Conservation (phyloP, 129 eudicot genomes). For the Tagetes patula region DNA sequence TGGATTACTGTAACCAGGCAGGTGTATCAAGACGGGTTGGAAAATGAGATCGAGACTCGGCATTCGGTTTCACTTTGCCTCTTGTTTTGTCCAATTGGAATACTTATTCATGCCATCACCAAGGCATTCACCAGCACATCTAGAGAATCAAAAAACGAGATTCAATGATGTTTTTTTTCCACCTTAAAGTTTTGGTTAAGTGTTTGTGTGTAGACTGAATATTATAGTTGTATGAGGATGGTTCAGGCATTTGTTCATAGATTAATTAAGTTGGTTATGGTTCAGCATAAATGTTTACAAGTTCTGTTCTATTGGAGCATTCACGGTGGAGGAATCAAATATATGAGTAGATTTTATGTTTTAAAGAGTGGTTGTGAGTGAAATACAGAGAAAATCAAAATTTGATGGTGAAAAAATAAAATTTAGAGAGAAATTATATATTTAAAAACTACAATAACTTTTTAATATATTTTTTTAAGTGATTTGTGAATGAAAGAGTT, state of each 20-base stretch:
- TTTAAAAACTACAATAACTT: too few relatives aligned
- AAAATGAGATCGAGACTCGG: conserved; percentile 72
- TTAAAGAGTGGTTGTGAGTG: too few relatives aligned
- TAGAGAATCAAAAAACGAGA: conserved; percentile 25
- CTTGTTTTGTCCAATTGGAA: conserved; percentile 80
- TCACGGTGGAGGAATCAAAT: too few relatives aligned
- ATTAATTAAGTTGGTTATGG: not conserved
- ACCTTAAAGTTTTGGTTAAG: conserved; percentile 4
- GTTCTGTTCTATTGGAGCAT: too few relatives aligned
- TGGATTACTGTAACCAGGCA: conserved; percentile 52
- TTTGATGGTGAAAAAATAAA: too few relatives aligned
- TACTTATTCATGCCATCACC: conserved; percentile 72
- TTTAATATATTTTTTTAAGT: too few relatives aligned
- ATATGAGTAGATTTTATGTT: too few relatives aligned
- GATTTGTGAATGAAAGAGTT: too few relatives aligned
- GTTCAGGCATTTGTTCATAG: not conserved
- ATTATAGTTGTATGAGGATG: not conserved
- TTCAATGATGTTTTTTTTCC: conserved; percentile 31
- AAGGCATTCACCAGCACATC: conserved; percentile 47
- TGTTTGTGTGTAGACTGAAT: conserved; percentile 13
- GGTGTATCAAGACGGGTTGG: conserved; percentile 79
- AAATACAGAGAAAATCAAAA: too few relatives aligned
- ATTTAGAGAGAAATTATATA: too few relatives aligned
- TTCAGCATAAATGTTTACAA: too few relatives aligned
- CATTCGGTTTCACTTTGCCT: conserved; percentile 93